Evolutionary conservation across 306 rosid species (phyloP).

Genomic region (Rosa persica): DNA sequence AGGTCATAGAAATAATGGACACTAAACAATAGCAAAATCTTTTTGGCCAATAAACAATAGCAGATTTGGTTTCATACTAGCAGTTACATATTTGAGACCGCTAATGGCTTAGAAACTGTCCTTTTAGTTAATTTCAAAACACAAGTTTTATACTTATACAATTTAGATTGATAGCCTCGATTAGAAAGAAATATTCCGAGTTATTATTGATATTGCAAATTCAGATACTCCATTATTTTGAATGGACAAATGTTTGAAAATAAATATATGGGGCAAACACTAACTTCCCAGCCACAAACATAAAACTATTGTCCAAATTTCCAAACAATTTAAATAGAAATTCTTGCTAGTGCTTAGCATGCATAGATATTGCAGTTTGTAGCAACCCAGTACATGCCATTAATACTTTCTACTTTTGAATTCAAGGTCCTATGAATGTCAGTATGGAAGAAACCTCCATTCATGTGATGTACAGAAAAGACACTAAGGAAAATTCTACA

Average conservation of each 20-base stretch:
- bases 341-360: background rate
- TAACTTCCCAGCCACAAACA: background rate
- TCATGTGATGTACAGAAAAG: background rate
- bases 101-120: background rate
- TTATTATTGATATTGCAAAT: background rate
- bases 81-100: background rate
- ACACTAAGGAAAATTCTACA: background rate
- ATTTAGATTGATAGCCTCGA: slow-evolving; percentile 3
- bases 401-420: background rate
- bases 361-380: background rate
- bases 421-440: background rate
- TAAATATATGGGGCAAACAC: background rate
- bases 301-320: background rate
- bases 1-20: background rate
- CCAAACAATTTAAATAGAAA: background rate
- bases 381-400: too few species aligned
- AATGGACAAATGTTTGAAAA: background rate
- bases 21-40: background rate
- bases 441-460: background rate
- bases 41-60: background rate
- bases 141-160: background rate
- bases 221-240: background rate
- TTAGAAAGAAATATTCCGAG: background rate
- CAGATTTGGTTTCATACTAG: background rate
- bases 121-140: background rate